Evolutionary conservation across 2,329 filamentous ascomycete genomes (phyloP).

Genomic region (Curvularia hawaiiensis): DNA sequence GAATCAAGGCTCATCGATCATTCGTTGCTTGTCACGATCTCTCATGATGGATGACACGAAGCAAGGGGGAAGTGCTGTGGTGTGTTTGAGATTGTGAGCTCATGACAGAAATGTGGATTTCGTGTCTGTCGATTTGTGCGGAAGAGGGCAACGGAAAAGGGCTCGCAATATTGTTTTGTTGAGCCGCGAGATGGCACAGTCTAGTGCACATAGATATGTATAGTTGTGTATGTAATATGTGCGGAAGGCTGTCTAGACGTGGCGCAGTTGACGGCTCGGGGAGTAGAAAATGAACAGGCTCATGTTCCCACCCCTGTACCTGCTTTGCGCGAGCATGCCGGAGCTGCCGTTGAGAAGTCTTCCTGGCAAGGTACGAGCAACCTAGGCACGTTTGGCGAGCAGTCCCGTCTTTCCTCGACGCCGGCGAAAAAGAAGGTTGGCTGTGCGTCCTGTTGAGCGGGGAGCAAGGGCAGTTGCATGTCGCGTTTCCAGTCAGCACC

Average conservation of each 20-base stretch:
- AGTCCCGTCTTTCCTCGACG: conserved; percentile 12
- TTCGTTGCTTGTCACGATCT: not conserved
- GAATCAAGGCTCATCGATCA: conserved; percentile 15
- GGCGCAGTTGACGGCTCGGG: not conserved
- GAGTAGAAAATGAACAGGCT: not conserved
- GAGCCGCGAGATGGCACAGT: not conserved
- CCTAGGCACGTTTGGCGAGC: conserved; percentile 9
- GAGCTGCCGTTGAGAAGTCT: conserved; percentile 4
- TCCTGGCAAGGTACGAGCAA: not conserved
- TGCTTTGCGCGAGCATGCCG: no score
- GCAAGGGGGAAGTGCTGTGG: not conserved
- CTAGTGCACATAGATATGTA: not conserved
- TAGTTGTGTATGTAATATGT: not conserved
- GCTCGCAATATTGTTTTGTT: not conserved
- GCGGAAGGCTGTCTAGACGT: not conserved
- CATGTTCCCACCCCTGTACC: not conserved
- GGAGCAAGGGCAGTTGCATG: conserved; percentile 7
- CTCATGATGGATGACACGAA: not conserved
- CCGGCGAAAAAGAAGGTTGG: conserved; percentile 20
- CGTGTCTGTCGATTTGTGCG: not conserved
- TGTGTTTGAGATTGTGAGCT: not conserved
- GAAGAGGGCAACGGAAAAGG: not conserved
- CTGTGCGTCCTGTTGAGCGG: conserved; percentile 20
- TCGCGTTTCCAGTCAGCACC: conserved; percentile 22
- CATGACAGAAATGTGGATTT: not conserved